phyloP scores from a whole-genome alignment of 2,329 filamentous ascomycete genomes.

The Colletotrichum musicola region DNA sequence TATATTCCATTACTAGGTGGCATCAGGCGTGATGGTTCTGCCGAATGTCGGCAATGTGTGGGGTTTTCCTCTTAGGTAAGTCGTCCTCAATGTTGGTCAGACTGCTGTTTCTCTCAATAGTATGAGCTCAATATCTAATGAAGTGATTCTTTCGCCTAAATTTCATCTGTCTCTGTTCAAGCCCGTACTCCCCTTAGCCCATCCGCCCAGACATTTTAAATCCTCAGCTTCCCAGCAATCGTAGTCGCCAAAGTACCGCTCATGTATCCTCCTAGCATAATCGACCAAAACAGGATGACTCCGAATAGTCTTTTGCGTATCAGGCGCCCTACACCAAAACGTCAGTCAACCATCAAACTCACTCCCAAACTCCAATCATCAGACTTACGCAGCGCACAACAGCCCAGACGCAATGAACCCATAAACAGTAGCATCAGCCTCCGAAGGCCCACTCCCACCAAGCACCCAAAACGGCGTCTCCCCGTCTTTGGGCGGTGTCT shows the following conservation, averaged over 20 bases:
- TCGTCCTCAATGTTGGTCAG: too few species aligned
- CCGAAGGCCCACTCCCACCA: slow-evolving; percentile 64
- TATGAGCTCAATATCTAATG: too few species aligned
- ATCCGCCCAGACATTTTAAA: neutral
- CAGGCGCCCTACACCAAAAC: neutral
- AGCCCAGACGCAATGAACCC: slow-evolving; percentile 68
- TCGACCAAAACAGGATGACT: slow-evolving; percentile 1
- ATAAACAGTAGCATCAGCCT: slow-evolving; percentile 69
- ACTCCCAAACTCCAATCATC: neutral
- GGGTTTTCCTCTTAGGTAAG: too few species aligned
- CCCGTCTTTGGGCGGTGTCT: slow-evolving; percentile 32
- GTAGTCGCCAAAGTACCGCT: neutral
- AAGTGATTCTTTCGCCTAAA: too few species aligned
- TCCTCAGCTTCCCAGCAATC: neutral
- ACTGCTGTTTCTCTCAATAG: too few species aligned
- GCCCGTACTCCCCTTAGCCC: too few species aligned
- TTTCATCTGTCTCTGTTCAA: too few species aligned
- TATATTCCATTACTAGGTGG: too few species aligned
- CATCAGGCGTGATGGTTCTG: too few species aligned
- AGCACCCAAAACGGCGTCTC: slow-evolving; percentile 67
- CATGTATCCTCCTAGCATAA: slow-evolving; percentile 1
- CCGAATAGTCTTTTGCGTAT: neutral
- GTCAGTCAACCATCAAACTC: neutral
- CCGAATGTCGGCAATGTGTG: too few species aligned
- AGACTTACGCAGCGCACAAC: slow-evolving; percentile 65